Base-by-base conservation (phyloP, 495 filamentous ascomycete genomes). In the Aspergillus sclerotiicarbonarius region DNA sequence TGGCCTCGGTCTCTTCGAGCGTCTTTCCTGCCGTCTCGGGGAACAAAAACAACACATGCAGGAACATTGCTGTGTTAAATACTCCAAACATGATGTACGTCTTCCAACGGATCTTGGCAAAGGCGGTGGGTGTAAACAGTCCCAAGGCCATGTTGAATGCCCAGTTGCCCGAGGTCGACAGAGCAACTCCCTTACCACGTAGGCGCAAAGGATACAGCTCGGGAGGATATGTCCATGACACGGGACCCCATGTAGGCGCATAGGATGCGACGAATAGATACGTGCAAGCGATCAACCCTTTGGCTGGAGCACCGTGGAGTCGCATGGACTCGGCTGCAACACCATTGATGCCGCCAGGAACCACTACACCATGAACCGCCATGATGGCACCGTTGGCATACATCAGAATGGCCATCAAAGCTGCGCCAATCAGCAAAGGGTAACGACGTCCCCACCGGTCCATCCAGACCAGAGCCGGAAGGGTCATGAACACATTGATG, bases 101-200 rank as follows among this genome's bases (percentile, higher is more conserved):
- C 68, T 85, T 86, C 79, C 87, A 91, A 39, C 79, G 77, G 62
- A 90, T 90, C 68, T 89, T 90, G 56, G 79, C 72, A 69, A 92
- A 88, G 0, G 81, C 85, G 0, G 87, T 85, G 1, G 88, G 86
- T 5, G 87, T 81, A 67, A 90, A 90, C 64, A 87, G 79, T 5
- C 84, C 87, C 4, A 90, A 69, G 0, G 86, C 87, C 62, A 89
- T 89, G 75, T 89, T 90, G 78, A 89, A 90, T 15, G 88, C 77
- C 87, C 87, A 90, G 71, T 92, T 91, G 3, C 82, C 82, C 21
- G 85, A 76, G 0, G 88, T 90, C 18, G 82, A 73, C 18, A 91
- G 72, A 7, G 87, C 84, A 7, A 90, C 85, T 44, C 67, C 86
- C 62, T 87, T 86, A 1, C 82, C 84, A 41, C 86, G 80, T 15